phyloP scores from a whole-genome alignment of 192 early-diverging fungal genomes.

The Podila epicladia region DNA sequence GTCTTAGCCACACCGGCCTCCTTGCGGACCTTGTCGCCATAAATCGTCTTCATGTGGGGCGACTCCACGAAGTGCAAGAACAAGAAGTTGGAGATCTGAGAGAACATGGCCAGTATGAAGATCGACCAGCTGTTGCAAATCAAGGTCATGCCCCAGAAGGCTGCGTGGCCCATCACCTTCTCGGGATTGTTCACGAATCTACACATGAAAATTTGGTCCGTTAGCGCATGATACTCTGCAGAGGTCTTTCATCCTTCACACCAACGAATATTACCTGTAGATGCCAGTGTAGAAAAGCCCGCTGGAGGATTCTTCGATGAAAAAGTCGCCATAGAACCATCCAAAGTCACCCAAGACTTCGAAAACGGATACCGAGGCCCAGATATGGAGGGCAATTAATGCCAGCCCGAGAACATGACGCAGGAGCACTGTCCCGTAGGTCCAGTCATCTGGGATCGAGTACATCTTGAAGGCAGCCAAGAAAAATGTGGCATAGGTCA shows the following conservation, averaged over 20 bases:
- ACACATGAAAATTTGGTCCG: not conserved
- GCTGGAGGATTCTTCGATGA: conserved; percentile 81
- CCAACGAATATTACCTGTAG: conserved; percentile 48
- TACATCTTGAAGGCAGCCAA: conserved; percentile 84
- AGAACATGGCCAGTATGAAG: conserved; percentile 83
- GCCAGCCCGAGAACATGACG: conserved; percentile 84
- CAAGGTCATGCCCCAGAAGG: conserved; percentile 93
- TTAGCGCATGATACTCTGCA: not conserved
- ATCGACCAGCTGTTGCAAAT: conserved; percentile 83
- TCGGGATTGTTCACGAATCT: conserved; percentile 94
- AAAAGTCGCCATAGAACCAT: conserved; percentile 99
- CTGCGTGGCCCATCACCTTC: conserved; percentile 90
- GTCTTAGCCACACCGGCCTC: conserved; percentile 85
- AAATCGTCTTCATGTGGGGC: conserved; percentile 90
- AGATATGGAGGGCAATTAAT: conserved; percentile 88
- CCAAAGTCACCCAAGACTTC: conserved; percentile 95
- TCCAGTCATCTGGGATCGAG: conserved; percentile 72
- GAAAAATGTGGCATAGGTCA: conserved; percentile 92
- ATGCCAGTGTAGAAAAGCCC: conserved; percentile 90
- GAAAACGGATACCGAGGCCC: conserved; percentile 91
- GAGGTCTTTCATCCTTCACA: not conserved
- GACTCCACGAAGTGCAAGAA: conserved; percentile 90
- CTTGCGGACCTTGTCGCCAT: conserved; percentile 85
- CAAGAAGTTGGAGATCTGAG: conserved; percentile 84
- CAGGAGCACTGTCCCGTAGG: conserved; percentile 76